A percentile compares a stretch with the other conserved stretches of the same genome.
Conservation (phyloP, 805 yeast species). For the Kuraishia capsulata region DNA sequence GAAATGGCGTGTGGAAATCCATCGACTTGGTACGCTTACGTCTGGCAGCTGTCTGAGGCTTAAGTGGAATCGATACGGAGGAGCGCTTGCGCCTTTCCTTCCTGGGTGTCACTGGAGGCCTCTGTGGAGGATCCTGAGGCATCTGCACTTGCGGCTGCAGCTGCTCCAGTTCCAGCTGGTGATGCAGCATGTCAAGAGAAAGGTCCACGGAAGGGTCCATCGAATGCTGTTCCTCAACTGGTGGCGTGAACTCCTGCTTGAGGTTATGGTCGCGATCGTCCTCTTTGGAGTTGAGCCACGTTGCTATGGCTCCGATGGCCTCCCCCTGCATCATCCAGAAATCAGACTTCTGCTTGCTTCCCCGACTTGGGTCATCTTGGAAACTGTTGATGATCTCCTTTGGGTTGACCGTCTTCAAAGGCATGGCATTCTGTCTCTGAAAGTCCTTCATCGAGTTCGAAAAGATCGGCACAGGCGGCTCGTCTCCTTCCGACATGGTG, state of each 20-base stretch:
- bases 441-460: background rate
- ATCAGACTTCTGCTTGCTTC: conserved; percentile 3
- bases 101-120: background rate
- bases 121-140: background rate
- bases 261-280: background rate
- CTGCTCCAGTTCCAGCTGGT: background rate
- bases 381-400: conserved; percentile 1
- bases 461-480: background rate
- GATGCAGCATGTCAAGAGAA: too few species aligned
- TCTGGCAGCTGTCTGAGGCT: background rate
- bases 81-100: background rate
- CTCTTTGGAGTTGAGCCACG: conserved; percentile 11
- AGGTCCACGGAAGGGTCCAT: background rate
- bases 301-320: conserved; percentile 14
- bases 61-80: background rate
- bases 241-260: conserved; percentile 1
- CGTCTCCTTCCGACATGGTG: background rate
- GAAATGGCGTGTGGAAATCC: conserved; percentile 1
- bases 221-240: background rate
- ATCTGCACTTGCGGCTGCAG: background rate
- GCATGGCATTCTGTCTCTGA: background rate
- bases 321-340: conserved; percentile 19
- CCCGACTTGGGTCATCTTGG: background rate
- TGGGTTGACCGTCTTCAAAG: conserved; percentile 3
- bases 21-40: conserved; percentile 2